Evolutionary conservation across 768 basidiomycete genomes (phyloP), one percentile per base, ranked within the genome.

Genomic region (Exsudoporus frostii): DNA sequence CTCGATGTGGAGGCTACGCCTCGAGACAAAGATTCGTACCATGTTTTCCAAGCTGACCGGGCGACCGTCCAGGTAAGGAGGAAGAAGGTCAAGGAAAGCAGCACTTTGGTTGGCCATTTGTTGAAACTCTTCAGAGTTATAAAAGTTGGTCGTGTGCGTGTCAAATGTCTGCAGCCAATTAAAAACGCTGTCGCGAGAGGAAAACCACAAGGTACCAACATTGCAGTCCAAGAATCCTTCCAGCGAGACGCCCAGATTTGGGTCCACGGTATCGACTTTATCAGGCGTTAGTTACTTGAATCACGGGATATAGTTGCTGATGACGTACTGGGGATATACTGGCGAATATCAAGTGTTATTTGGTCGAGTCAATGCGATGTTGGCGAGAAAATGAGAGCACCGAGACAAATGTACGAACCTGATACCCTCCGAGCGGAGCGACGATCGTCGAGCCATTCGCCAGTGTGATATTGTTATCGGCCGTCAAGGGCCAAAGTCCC

Each of bases 391-490:
- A 44, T 38, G 24, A 38, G 15, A 44, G 19, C 11, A 42, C 14
- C 14, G 32, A 39, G 25, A 25, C 5, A 20, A 17, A 43, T 22
- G 34, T 4, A 52, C 70, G n/a, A 29, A 71, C 71, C 59, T 88
- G 87, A 65, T 88, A 90, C 8, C 89, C 89, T 17, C 66, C 69
- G 2, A 88, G 66, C 4, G 89, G 86, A 8, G 79, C 83, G 3
- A 67, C 66, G 50, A 90, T 67, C 10, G 67, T 78, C 2, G 84
- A 76, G 2, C 84, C 82, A 61, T 91, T 85, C 2, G 88, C 84
- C n/a, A 90, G 73, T 1, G 78, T 80, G 14, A 74, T 80, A 19
- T 71, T 79, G 45, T 78, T 79, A 22, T 65, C 58, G 14, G 57
- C 25, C 5, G 76, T 80, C 3, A 72, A 67, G 3, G 86, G 88